phyloP scores from a whole-genome alignment of 2,329 filamentous ascomycete genomes.

The Penicillium hordei region DNA sequence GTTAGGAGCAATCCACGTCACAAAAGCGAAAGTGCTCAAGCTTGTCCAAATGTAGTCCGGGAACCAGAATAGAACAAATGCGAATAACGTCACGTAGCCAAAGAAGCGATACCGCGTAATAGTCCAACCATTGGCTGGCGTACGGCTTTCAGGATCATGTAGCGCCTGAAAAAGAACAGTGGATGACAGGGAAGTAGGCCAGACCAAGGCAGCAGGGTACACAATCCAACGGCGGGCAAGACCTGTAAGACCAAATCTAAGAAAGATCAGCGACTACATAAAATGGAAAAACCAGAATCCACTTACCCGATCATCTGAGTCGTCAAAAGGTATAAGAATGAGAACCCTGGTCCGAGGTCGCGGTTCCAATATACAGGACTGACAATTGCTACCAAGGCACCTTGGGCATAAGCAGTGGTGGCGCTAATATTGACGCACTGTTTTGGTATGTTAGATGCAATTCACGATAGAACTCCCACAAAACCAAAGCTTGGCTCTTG shows the following conservation, averaged over 20 bases:
- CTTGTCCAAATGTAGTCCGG: constrained; percentile 51
- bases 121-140: constrained; percentile 21
- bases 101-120: constrained; percentile 24
- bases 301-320: constrained; percentile 34
- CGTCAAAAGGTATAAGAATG: constrained; percentile 34
- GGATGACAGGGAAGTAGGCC: constrained; percentile 24
- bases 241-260: constrained; percentile 23
- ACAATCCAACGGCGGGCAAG: constrained; percentile 25
- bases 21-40: constrained; percentile 49
- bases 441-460: background rate
- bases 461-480: background rate
- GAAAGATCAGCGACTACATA: background rate
- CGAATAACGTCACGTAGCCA: constrained; percentile 15
- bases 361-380: constrained; percentile 38
- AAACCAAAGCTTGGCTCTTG: background rate
- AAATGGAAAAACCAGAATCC: background rate
- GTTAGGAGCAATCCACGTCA: constrained; percentile 49
- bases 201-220: constrained; percentile 23
- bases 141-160: constrained; percentile 18
- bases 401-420: constrained; percentile 27
- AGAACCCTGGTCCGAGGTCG: constrained; percentile 35
- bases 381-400: constrained; percentile 34
- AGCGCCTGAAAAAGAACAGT: constrained; percentile 24
- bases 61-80: constrained; percentile 48
- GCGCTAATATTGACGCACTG: constrained; percentile 35